These are phyloP conservation scores for Tetrahymena thermophila DNA, from an alignment of 73 alveolate species.

Conservation along the genomic window DNA sequence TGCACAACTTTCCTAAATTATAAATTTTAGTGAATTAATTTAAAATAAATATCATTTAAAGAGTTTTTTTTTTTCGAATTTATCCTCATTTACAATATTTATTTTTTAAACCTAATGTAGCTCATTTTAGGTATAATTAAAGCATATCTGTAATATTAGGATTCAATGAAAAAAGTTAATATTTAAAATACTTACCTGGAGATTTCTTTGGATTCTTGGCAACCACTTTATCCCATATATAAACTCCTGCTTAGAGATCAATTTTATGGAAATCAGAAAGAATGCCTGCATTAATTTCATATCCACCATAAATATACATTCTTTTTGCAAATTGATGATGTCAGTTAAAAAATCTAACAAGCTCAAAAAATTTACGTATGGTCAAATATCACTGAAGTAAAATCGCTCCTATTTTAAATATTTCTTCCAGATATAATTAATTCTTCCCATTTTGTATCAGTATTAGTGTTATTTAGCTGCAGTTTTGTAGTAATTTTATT, in stretches of 20 bases:
- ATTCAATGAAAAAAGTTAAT: background rate
- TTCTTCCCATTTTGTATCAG: background rate
- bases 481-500: background rate
- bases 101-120: too few species aligned
- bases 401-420: background rate
- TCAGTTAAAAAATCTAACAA: background rate
- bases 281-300: constrained; percentile 39
- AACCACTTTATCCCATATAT: background rate
- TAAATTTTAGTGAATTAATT: background rate
- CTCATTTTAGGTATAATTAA: too few species aligned
- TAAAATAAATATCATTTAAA: too few species aligned
- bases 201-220: background rate
- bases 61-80: too few species aligned
- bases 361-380: background rate
- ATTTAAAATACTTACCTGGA: background rate
- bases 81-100: too few species aligned
- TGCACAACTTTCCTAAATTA: constrained; percentile 65
- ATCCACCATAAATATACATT: constrained; percentile 38
- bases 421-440: background rate
- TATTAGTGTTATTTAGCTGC: background rate
- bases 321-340: background rate
- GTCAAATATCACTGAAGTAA: background rate
- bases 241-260: constrained; percentile 2
- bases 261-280: constrained; percentile 16
- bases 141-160: background rate